These are phyloP conservation scores for Yamadazyma scolyti DNA, from an alignment of 805 yeast species.

Conservation along the genomic window DNA sequence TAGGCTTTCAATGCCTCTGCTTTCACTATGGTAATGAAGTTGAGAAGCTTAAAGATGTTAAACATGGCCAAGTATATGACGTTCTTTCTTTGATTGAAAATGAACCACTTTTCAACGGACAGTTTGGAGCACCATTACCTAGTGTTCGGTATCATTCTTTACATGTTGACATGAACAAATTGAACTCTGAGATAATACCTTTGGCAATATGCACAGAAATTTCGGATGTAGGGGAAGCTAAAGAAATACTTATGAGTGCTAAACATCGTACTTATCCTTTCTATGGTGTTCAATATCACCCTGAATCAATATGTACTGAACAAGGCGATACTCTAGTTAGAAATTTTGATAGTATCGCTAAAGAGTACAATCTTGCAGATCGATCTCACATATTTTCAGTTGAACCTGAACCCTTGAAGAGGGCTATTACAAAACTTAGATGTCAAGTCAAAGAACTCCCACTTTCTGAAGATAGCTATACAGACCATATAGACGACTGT, in stretches of 20 bases:
- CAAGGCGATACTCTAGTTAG: slow-evolving; percentile 55
- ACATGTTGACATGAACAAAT: slow-evolving; percentile 38
- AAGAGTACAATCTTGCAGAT: slow-evolving; percentile 21
- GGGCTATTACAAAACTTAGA: slow-evolving; percentile 3
- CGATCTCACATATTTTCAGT: slow-evolving; percentile 10
- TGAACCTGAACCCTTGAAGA: background rate
- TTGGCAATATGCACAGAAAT: slow-evolving; percentile 55
- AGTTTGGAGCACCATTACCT: slow-evolving; percentile 15
- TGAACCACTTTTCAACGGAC: slow-evolving; percentile 8
- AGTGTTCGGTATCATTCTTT: slow-evolving; percentile 91
- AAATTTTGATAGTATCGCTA: slow-evolving; percentile 59
- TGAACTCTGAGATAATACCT: slow-evolving; percentile 42
- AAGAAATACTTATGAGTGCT: slow-evolving; percentile 72
- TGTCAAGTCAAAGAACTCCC: slow-evolving; percentile 7
- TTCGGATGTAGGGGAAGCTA: slow-evolving; percentile 11
- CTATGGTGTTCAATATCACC: slow-evolving; percentile 96
- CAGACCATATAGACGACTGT: slow-evolving; percentile 1
- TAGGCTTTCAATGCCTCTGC: slow-evolving; percentile 88
- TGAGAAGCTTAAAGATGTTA: slow-evolving; percentile 49
- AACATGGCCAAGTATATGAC: slow-evolving; percentile 81
- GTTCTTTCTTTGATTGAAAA: slow-evolving; percentile 46
- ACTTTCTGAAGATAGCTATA: slow-evolving; percentile 4
- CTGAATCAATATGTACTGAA: slow-evolving; percentile 86
- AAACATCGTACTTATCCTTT: slow-evolving; percentile 60
- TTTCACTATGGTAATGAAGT: slow-evolving; percentile 56